These are phyloP conservation scores for Capsicum baccatum DNA, from an alignment of 257 asterid genomes.

Conservation along the genomic window DNA sequence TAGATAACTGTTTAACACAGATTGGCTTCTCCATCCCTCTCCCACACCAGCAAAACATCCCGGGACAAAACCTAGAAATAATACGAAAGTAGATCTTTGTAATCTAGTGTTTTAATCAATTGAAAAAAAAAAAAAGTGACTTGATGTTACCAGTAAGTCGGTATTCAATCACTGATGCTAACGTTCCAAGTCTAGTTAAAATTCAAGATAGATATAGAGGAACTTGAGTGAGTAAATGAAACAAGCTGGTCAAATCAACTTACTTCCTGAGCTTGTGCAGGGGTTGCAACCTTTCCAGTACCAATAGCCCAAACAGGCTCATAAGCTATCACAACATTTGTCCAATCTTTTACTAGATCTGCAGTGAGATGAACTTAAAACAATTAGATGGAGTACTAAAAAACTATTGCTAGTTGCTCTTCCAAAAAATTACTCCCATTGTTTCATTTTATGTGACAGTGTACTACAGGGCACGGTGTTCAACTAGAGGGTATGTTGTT, in stretches of 20 bases:
- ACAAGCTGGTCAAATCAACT: constrained; percentile 36
- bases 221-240: background rate
- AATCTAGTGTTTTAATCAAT: background rate
- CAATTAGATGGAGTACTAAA: constrained; percentile 9
- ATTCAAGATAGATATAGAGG: background rate
- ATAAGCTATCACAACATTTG: constrained; percentile 86
- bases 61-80: background rate
- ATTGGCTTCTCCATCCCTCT: background rate
- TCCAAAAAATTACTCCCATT: background rate
- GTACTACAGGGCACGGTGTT: background rate
- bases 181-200: background rate
- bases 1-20: background rate
- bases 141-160: background rate
- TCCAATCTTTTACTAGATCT: constrained; percentile 78
- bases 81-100: background rate
- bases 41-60: background rate
- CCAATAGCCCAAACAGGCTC: constrained; percentile 99
- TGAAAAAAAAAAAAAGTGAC: background rate
- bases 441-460: background rate
- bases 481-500: too few relatives aligned
- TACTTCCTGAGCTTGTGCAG: constrained; percentile 99
- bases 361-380: constrained; percentile 36
- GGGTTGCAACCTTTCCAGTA: constrained; percentile 94
- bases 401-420: background rate
- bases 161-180: background rate